Conservation (phyloP, 345 rosid species). For the Diplotaxis tenuifolia region DNA sequence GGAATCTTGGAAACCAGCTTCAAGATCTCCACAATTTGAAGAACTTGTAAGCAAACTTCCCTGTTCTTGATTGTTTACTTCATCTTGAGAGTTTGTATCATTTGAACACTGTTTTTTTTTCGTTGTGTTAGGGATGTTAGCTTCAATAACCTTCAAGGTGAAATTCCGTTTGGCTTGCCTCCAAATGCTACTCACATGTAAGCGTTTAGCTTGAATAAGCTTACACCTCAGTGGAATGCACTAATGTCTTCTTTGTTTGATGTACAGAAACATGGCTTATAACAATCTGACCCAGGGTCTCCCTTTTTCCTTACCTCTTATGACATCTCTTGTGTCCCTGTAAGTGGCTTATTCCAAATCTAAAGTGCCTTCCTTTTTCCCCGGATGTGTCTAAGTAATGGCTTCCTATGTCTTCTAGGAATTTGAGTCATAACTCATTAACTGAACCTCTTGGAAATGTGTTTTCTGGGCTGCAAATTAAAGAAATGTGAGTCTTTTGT, state of each 20-base stretch:
- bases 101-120: slow-evolving; percentile 6
- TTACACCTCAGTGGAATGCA: neutral
- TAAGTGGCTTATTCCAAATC: slow-evolving; percentile 39
- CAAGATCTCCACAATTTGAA: slow-evolving; percentile 62
- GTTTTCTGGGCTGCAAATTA: slow-evolving; percentile 62
- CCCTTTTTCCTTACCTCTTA: slow-evolving; percentile 61
- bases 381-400: neutral
- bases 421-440: slow-evolving; percentile 75
- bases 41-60: slow-evolving; percentile 56
- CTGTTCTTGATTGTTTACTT: slow-evolving; percentile 5
- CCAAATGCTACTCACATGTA: slow-evolving; percentile 79
- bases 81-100: neutral
- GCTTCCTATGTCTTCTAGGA: slow-evolving; percentile 49
- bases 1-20: slow-evolving; percentile 68
- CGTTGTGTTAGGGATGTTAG: slow-evolving; percentile 65
- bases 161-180: slow-evolving; percentile 72
- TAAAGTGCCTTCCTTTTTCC: neutral
- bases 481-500: slow-evolving; percentile 59
- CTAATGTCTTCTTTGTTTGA: slow-evolving; percentile 3
- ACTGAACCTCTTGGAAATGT: slow-evolving; percentile 86
- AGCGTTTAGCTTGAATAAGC: slow-evolving; percentile 33
- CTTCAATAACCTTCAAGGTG: slow-evolving; percentile 63
- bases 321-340: slow-evolving; percentile 65
- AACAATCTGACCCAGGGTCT: slow-evolving; percentile 63
- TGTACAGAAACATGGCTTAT: slow-evolving; percentile 69